Base-by-base conservation (phyloP, 495 filamentous ascomycete genomes). In the Tuber brumale region DNA sequence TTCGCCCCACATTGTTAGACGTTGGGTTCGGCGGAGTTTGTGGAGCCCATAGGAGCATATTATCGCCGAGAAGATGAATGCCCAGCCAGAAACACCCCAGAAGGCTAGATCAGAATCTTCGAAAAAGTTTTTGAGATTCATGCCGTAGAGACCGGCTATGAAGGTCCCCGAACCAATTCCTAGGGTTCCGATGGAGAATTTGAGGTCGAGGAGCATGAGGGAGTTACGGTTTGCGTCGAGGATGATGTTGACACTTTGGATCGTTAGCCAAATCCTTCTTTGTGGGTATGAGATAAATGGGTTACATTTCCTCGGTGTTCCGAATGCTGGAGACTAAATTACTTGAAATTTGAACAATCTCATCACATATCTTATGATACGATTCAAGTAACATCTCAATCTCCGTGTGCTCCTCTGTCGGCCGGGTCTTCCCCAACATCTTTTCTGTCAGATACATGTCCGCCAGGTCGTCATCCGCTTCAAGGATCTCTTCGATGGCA, bases 41-140 rank as follows among this genome's bases (percentile, higher is more conserved):
- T 87, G 87, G 31, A 98, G 86, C 8, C 95, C 94, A 83, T 93
- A 96, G 57, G 87, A 86, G 84, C 91, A 93, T 74, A 96, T 93
- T 14, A 93, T 76, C 51, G 89, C 88, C 21, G 91, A 92, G 84
- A 95, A 90, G 72, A 91, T 84, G 75, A 92, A 87, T 74, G 91
- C 94, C 78, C 88, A 87, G 21, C 84, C 86, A 5, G 90, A 92
- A 77, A 98, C 90, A 69, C 88, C 89, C 42, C 87, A 86, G 84
- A 99, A 97, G 16, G 94, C 95, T 81, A 94, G 87, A 84, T 93
- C 90, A n/a, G 92, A 93, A 84, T 98, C 95, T 86, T 99, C 95
- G 78, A 98, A 91, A 84, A 98, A 99, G 84, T 98, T 98, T 83
- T 97, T 96, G 77, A 99, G 87, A 85, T 99, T 99, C 94, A 97